Evolutionary conservation across 805 yeast genomes (phyloP).

Genomic region (Yarrowia yakushimensis): DNA sequence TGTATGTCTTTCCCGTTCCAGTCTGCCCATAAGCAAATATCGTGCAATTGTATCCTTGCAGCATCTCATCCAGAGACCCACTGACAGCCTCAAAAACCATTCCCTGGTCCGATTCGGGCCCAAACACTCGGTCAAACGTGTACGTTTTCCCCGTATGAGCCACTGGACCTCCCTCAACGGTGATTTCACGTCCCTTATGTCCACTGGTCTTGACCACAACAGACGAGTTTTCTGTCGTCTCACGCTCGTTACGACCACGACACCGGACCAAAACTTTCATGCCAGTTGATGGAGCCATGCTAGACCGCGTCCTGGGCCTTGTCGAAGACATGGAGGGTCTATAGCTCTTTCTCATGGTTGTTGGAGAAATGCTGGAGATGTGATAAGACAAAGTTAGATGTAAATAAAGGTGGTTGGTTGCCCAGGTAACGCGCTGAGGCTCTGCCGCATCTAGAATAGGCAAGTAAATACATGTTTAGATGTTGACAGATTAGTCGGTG

Average conservation of each 20-base stretch:
- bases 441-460: no score
- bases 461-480: no score
- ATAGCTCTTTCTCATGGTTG: constrained; percentile 16
- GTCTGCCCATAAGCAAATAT: constrained; percentile 94
- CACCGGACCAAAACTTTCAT: constrained; percentile 54
- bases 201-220: constrained; percentile 45
- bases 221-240: constrained; percentile 52
- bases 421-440: constrained; percentile 22
- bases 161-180: constrained; percentile 12
- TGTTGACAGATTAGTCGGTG: no score
- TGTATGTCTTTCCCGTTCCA: constrained; percentile 85
- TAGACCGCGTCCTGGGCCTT: not conserved
- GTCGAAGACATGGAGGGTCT: constrained; percentile 14
- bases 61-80: constrained; percentile 54
- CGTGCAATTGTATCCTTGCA: constrained; percentile 68
- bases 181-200: not conserved
- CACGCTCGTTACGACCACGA: constrained; percentile 56
- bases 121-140: constrained; percentile 63
- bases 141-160: constrained; percentile 37
- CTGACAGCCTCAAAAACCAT: constrained; percentile 48
- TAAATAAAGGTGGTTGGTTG: constrained; percentile 20
- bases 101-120: constrained; percentile 48
- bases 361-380: not conserved
- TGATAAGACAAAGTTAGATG: constrained; percentile 13
- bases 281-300: constrained; percentile 1